These are phyloP conservation scores for Cucurbita pepo DNA, from an alignment of 306 rosid genomes.

Conservation along the genomic window DNA sequence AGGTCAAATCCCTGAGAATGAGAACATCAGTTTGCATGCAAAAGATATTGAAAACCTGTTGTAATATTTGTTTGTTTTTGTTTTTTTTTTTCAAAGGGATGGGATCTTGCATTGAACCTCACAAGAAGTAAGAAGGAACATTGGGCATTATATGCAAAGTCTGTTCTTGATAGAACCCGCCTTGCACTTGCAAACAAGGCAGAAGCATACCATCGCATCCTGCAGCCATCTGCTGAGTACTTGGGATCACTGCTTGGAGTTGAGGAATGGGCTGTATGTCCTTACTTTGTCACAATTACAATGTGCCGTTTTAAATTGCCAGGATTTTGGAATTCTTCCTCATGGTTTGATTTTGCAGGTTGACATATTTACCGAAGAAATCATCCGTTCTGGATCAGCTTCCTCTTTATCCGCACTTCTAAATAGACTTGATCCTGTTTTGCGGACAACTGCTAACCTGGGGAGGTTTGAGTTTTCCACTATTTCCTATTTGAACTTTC, in stretches of 20 bases:
- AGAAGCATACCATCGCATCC: conserved; percentile 52
- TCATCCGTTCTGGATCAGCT: conserved; percentile 96
- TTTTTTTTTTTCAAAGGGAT: conserved; percentile 55
- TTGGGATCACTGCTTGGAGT: conserved; percentile 89
- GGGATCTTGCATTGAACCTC: conserved; percentile 64
- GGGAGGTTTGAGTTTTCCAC: conserved; percentile 53
- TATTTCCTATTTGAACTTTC: conserved; percentile 11
- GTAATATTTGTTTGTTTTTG: conserved; percentile 13
- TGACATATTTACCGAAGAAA: conserved; percentile 91
- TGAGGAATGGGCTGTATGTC: conserved; percentile 80
- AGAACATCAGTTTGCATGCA: not conserved
- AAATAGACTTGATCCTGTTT: conserved; percentile 82
- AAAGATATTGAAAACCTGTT: not conserved
- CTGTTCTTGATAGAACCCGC: conserved; percentile 93
- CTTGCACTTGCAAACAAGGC: conserved; percentile 87
- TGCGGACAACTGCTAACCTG: conserved; percentile 77
- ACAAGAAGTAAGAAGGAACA: conserved; percentile 35
- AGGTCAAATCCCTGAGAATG: not conserved
- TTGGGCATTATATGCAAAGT: conserved; percentile 89
- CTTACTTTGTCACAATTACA: not conserved
- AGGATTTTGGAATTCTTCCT: conserved; percentile 9
- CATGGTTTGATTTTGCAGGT: conserved; percentile 46
- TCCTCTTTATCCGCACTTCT: conserved; percentile 84
- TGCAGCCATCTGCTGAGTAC: conserved; percentile 93
- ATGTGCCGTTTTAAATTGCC: not conserved